Base-by-base conservation (phyloP, 306 rosid species). In the Lotus japonicus region DNA sequence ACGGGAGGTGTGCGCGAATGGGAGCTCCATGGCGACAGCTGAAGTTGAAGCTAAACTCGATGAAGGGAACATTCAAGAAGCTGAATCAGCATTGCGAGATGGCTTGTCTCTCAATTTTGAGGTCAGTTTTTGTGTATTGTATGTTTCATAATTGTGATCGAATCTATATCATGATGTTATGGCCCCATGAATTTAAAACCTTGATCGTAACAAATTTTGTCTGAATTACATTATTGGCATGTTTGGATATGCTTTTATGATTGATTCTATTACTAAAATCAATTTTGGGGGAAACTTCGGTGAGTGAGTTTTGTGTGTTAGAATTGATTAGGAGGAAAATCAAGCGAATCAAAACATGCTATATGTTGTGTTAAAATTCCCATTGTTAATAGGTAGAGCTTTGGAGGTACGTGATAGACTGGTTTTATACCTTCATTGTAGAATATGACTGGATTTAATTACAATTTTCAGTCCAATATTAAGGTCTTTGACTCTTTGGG, bases 61-160 rank as follows among this genome's bases (percentile, higher is more conserved):
- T 62, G 85, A 88, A 80, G 99, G 99, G 64, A 88, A 94, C 58
- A 87, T 90, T 78, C 84, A 90, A 73, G 97, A 84, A 73, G 99
- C 99, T 0, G 99, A 94, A 76, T 63, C 88, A 5, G 81, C 99
- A 9, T 70, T 94, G 72, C 79, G 87, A 50, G 97, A 94, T 18
- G 99, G 99, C 14, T 76, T 94, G 74, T 90, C 97, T 0, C 83
- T 94, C 83, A 94, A 79, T 79, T 88, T 70, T 54, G 97, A 94
- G 99, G 99, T 88, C 15, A 33, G 56, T 50, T 65, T 75, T 71
- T 57, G 3, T 21, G 11, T 6, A n/a, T 36, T 28, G 21, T 69
- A 7, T 42, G 3, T 56, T 41, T 15, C 11, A 18, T 56, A 26
- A 26, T 26, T 26, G 31, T 26, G 31, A 4, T 3, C 31, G 4